Evolutionary conservation across 2,329 filamentous ascomycete genomes (phyloP).

Genomic region (Xylariaceae sp.): DNA sequence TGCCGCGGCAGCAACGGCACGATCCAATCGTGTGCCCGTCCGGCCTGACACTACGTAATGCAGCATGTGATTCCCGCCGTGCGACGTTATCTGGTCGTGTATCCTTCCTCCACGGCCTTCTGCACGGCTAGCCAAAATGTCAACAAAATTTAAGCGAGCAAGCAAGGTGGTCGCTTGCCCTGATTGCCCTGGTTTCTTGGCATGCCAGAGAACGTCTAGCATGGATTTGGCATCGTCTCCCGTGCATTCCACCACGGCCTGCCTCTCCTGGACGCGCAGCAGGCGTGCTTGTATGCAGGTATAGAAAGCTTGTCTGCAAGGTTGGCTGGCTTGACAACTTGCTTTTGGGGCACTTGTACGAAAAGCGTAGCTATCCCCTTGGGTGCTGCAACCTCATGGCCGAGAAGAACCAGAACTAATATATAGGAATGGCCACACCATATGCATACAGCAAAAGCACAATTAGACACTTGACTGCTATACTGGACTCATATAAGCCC

Average conservation of each 20-base stretch:
- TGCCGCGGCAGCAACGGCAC: background rate
- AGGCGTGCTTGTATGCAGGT: conserved; percentile 8
- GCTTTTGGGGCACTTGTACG: conserved; percentile 10
- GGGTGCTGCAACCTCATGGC: conserved; percentile 10
- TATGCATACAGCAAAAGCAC: background rate
- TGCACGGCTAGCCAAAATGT: background rate
- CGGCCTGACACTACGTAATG: conserved; percentile 17
- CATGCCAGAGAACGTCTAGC: conserved; percentile 7
- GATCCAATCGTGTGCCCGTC: conserved; percentile 13
- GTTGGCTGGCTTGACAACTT: conserved; percentile 13
- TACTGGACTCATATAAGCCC: conserved; percentile 21
- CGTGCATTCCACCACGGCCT: conserved; percentile 16
- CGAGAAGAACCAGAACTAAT: background rate
- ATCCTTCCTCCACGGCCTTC: background rate
- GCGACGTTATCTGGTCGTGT: background rate
- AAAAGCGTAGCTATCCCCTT: background rate
- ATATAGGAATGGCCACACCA: conserved; percentile 1
- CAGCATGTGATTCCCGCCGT: conserved; percentile 15
- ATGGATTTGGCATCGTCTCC: conserved; percentile 17
- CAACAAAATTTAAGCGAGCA: conserved; percentile 7
- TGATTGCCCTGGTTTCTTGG: conserved; percentile 13
- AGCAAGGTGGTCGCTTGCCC: conserved; percentile 12
- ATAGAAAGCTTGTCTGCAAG: conserved; percentile 11
- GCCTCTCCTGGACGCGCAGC: conserved; percentile 16
- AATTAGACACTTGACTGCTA: background rate